Base-by-base conservation (phyloP, 1,284 basidiomycete genomes). In the Prillingera fragicola region DNA sequence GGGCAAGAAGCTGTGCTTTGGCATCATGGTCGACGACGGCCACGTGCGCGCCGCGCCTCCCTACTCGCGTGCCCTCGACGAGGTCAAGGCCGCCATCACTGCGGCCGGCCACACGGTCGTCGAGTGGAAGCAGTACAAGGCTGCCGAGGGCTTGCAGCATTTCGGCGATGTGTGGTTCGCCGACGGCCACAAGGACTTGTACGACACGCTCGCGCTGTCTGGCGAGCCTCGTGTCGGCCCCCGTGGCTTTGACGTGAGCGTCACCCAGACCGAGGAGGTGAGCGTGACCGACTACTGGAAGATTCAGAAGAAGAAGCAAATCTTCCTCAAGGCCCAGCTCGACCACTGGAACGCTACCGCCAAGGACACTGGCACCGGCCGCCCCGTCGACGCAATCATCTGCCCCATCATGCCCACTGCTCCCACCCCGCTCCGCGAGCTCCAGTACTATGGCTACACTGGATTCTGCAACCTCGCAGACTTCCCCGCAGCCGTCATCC, bases 391-490 rank as follows among this genome's bases (percentile, higher is more conserved):
- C 55, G 76, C 73, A 4, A 68, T 82, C 41, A 71, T 82, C 15
- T 70, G 71, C 35, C 80, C 80, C 4, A 72, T 74, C n/a, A 74
- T 76, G 18, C 72, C 78, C 1, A 77, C 75, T 18, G 63, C 79
- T 3, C 76, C 78, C 17, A 71, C 77, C 19, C 74, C 73, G 8
- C 79, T 80, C 41, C 75, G 75, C 39, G 74, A 70, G 8, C 75
- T 75, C 18, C 66, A 73, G 52, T 24, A 33, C 24, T 17, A 13
- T 15, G 38, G 19, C 13, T 80, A 80, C 57, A 75, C 74, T 12
- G 74, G 74, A 2, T 75, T 78, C 51, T 80, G 78, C 75, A 82
- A 82, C 55, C 52, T 81, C 43, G 60, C 75, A 48, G 80, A 82
- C 61, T 78, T 76, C 45, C 72, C 78, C 3, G 73, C 72, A 15